These are phyloP conservation scores for Inga laurina DNA, from an alignment of 306 rosid species.

Conservation along the genomic window DNA sequence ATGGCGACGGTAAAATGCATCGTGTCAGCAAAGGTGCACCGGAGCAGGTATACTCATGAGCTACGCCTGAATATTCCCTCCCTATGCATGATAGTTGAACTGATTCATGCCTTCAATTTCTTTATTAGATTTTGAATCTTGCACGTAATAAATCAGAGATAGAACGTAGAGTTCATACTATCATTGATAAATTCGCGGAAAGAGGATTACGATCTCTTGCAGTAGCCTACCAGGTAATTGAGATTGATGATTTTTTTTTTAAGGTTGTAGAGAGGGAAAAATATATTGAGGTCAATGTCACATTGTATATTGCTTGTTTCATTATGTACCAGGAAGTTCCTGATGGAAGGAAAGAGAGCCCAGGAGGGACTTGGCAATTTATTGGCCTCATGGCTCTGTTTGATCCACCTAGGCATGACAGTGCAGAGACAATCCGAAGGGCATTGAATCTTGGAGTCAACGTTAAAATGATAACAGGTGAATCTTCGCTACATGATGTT, in stretches of 20 bases:
- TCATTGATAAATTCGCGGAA: slow-evolving; percentile 77
- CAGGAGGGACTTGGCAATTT: slow-evolving; percentile 80
- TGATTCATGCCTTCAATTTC: slow-evolving; percentile 31
- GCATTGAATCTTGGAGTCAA: slow-evolving; percentile 86
- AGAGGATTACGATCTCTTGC: slow-evolving; percentile 89
- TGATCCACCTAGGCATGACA: slow-evolving; percentile 91
- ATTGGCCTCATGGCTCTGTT: slow-evolving; percentile 76
- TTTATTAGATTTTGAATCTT: slow-evolving; percentile 74
- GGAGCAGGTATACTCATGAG: slow-evolving; percentile 64
- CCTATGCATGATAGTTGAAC: slow-evolving; percentile 14
- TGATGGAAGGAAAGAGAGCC: slow-evolving; percentile 76
- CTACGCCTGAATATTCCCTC: neutral
- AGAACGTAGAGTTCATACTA: slow-evolving; percentile 67
- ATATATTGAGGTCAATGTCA: neutral
- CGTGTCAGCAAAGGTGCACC: slow-evolving; percentile 94
- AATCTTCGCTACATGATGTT: slow-evolving; percentile 22
- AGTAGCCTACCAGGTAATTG: slow-evolving; percentile 75
- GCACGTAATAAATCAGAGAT: slow-evolving; percentile 69
- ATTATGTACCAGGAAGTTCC: slow-evolving; percentile 66
- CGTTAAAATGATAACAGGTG: slow-evolving; percentile 90
- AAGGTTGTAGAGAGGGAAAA: neutral
- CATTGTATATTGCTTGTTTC: slow-evolving; percentile 7
- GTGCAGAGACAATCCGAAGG: slow-evolving; percentile 79
- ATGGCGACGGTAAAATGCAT: slow-evolving; percentile 69
- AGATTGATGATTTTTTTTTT: neutral